Base-by-base conservation (phyloP, 2,329 filamentous ascomycete genomes). In the Penicillium thymicola region DNA sequence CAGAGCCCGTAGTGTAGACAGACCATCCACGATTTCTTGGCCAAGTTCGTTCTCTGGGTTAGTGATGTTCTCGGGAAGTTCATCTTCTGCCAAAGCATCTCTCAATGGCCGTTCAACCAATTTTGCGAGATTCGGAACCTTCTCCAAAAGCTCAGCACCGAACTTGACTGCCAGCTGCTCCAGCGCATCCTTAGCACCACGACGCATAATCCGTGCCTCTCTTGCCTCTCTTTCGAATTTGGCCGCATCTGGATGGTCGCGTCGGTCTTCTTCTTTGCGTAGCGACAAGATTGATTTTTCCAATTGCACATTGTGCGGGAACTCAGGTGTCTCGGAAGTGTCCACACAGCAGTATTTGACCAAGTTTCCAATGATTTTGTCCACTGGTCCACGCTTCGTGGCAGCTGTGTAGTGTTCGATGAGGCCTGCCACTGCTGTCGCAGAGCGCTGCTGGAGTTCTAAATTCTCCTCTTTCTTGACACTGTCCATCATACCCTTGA, bases 291-390 rank as follows among this genome's bases (percentile, higher is more conserved):
- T 94, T 14, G 88, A 88, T 61, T 87, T 86, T 44, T 88, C 89
- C 68, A 95, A 88, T 42, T 80, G 73, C 2, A 89, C 89, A 67
- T 97, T 94, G 28, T 89, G 87, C 5, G 88, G 85, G 71, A 97
- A 97, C 68, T 97, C 94, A 0, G 94, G 94, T 0, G 95, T 99
- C 73, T 99, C 95, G 0, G 94, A 93, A 1, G 95, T 96, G 71
- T 99, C 94, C 68, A 97, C 91, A 69, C 94, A 99, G 61, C 92
- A 96, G 75, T 97, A 99, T 70, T 97, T 97, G 76, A 96, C 90
- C 51, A 99, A 76, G 69, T 99, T 99, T 45, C 90, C 87, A 28
- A 97, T 92, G 14, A 99, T 89, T 77, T 99, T 99, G 72, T 97
- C 92, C 16, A 94, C 92, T 13, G 95, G 91, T 16, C 88, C 91